Conservation (phyloP, 2,329 filamentous ascomycete genomes). For the Alternaria consortialis region DNA sequence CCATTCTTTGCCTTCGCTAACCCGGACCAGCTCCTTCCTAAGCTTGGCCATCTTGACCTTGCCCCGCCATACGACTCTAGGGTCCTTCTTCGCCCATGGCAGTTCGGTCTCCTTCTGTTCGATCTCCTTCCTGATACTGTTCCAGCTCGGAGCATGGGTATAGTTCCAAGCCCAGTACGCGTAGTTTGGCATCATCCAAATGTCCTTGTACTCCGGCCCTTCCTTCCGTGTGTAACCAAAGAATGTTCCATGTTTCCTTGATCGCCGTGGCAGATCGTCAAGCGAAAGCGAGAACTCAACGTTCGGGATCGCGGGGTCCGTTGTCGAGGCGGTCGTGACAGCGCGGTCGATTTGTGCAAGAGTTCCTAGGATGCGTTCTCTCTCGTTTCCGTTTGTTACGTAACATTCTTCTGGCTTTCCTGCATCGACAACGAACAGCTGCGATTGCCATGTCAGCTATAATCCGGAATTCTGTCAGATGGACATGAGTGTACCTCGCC, state of each 20-base stretch:
- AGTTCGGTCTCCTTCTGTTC: slow-evolving; percentile 30
- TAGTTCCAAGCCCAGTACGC: slow-evolving; percentile 50
- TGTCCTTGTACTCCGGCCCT: slow-evolving; percentile 36
- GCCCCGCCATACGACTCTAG: slow-evolving; percentile 44
- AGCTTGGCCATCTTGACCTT: slow-evolving; percentile 46
- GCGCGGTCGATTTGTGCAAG: slow-evolving; percentile 47
- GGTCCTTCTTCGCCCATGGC: slow-evolving; percentile 43
- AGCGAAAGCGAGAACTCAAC: slow-evolving; percentile 46
- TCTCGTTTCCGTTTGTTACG: slow-evolving; percentile 46
- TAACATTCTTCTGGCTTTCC: slow-evolving; percentile 46
- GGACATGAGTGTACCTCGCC: slow-evolving; percentile 36
- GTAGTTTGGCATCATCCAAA: slow-evolving; percentile 50
- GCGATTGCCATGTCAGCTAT: slow-evolving; percentile 14
- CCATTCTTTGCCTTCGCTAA: slow-evolving; percentile 43
- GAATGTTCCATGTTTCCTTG: slow-evolving; percentile 36
- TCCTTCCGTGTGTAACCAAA: slow-evolving; percentile 46
- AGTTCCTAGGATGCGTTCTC: slow-evolving; percentile 46
- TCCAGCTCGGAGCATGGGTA: slow-evolving; percentile 47
- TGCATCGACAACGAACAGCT: slow-evolving; percentile 45
- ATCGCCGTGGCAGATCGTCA: slow-evolving; percentile 45
- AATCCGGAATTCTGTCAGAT: not conserved
- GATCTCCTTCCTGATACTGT: slow-evolving; percentile 44
- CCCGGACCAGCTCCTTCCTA: slow-evolving; percentile 38
- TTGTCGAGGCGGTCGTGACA: slow-evolving; percentile 35
- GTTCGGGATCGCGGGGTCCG: slow-evolving; percentile 41